Percentiles rank a stretch among this genome's conserved stretches.
Evolutionary conservation across 768 basidiomycete genomes (phyloP).

Genomic region (Xerocomellus amylosporus): DNA sequence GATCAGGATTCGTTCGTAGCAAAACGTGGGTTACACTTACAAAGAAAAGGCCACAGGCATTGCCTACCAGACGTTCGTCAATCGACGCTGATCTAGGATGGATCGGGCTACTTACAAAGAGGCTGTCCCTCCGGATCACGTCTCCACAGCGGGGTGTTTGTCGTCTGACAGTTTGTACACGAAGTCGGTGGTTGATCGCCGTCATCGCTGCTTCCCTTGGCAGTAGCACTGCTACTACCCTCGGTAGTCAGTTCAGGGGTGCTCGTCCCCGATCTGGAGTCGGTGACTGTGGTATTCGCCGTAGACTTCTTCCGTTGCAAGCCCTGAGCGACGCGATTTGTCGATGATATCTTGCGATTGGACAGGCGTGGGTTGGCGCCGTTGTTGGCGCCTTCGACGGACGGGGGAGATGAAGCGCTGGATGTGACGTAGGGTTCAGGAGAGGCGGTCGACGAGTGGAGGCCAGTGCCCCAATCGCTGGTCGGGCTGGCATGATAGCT

Average conservation of each 20-base stretch:
- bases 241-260: constrained; percentile 57
- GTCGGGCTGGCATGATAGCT: constrained; percentile 74
- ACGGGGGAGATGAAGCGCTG: constrained; percentile 72
- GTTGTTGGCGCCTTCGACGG: constrained; percentile 47
- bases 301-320: constrained; percentile 52
- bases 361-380: constrained; percentile 29
- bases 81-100: constrained; percentile 5
- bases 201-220: constrained; percentile 54
- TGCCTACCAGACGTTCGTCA: constrained; percentile 46
- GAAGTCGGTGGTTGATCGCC: constrained; percentile 72
- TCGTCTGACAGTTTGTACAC: constrained; percentile 94
- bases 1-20: constrained; percentile 10
- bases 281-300: constrained; percentile 20
- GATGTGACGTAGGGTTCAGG: constrained; percentile 71
- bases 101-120: constrained; percentile 56
- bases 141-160: constrained; percentile 92
- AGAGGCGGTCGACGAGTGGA: constrained; percentile 69
- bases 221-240: constrained; percentile 29
- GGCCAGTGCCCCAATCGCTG: constrained; percentile 77
- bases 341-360: constrained; percentile 60
- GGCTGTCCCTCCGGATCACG: constrained; percentile 92
- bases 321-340: constrained; percentile 60
- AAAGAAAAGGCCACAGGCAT: constrained; percentile 91
- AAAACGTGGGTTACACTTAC: constrained; percentile 47
- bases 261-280: constrained; percentile 55